Conservation (phyloP, 768 basidiomycete genomes). For the Cystofilobasidium ferigula region DNA sequence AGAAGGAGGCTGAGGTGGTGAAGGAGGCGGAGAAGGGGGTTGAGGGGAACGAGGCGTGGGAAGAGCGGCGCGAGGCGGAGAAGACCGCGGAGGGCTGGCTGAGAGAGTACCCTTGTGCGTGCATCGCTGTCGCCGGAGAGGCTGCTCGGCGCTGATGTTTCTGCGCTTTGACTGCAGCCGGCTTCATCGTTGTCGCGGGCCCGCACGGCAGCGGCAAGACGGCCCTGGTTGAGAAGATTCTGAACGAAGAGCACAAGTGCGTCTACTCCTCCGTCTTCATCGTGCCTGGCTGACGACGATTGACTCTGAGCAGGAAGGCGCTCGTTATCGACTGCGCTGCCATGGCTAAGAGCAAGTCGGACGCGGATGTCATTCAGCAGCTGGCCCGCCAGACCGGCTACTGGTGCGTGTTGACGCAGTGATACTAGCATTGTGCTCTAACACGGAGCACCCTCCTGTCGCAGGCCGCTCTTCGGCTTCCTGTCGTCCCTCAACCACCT, state of each 20-base stretch:
- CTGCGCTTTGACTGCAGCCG: too few relatives aligned
- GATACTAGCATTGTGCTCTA: too few relatives aligned
- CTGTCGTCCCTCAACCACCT: constrained; percentile 43
- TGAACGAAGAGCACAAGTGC: constrained; percentile 38
- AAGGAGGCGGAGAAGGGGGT: constrained; percentile 24
- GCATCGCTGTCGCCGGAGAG: background rate
- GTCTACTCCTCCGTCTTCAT: background rate
- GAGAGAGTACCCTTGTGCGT: constrained; percentile 60
- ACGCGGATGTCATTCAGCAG: constrained; percentile 53
- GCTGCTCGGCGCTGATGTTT: constrained; percentile 22
- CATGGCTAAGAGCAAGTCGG: constrained; percentile 51
- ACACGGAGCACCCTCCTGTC: background rate
- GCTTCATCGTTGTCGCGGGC: constrained; percentile 60
- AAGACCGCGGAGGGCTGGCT: constrained; percentile 58
- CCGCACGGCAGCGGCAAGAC: constrained; percentile 89
- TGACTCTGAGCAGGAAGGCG: constrained; percentile 41
- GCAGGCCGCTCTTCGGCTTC: constrained; percentile 23
- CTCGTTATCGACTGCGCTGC: constrained; percentile 75
- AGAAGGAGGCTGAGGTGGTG: background rate
- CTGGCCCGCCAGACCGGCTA: constrained; percentile 78
- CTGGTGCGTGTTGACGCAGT: constrained; percentile 38
- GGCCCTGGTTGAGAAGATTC: constrained; percentile 60
- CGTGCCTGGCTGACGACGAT: background rate
- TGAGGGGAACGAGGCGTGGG: constrained; percentile 51
- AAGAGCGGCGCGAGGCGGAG: constrained; percentile 71